Evolutionary conservation across 495 filamentous ascomycete species (phyloP).

Genomic region (Neurospora tetraspora): DNA sequence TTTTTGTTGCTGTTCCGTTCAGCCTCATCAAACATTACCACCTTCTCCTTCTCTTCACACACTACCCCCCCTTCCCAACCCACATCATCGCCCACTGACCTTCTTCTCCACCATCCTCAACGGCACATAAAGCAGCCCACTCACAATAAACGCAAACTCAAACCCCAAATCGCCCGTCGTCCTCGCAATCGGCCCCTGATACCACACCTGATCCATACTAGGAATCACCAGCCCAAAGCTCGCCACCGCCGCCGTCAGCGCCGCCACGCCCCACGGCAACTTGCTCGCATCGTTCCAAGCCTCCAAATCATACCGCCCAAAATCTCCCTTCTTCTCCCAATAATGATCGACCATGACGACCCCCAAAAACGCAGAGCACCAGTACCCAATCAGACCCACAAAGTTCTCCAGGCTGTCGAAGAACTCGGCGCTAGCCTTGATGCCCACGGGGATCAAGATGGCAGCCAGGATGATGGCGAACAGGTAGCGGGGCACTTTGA

Average conservation of each 20-base stretch:
- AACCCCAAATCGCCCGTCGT: constrained; percentile 50
- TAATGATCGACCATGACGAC: constrained; percentile 41
- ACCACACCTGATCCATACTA: constrained; percentile 48
- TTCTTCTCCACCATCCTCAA: constrained; percentile 31
- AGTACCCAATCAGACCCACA: constrained; percentile 45
- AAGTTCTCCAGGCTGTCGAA: constrained; percentile 45
- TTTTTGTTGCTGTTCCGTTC: background rate
- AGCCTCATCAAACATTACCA: too few relatives aligned
- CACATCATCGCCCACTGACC: constrained; percentile 8
- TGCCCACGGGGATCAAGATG: constrained; percentile 41
- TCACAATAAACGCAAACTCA: constrained; percentile 43
- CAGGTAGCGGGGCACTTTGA: constrained; percentile 40
- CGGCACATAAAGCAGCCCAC: constrained; percentile 37
- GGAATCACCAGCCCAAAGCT: constrained; percentile 41
- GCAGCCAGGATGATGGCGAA: constrained; percentile 41
- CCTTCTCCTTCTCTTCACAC: too few relatives aligned
- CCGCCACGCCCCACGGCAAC: constrained; percentile 39
- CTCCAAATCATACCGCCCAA: constrained; percentile 30
- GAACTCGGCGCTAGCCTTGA: constrained; percentile 37
- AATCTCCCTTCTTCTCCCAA: constrained; percentile 29
- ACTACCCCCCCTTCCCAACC: too few relatives aligned
- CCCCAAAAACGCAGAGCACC: constrained; percentile 43
- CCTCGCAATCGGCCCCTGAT: constrained; percentile 42
- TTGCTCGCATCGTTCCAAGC: constrained; percentile 37
- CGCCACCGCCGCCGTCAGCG: constrained; percentile 26